These are phyloP conservation scores for Curvularia spicifera DNA, from an alignment of 2,329 filamentous ascomycete species.

Conservation along the genomic window DNA sequence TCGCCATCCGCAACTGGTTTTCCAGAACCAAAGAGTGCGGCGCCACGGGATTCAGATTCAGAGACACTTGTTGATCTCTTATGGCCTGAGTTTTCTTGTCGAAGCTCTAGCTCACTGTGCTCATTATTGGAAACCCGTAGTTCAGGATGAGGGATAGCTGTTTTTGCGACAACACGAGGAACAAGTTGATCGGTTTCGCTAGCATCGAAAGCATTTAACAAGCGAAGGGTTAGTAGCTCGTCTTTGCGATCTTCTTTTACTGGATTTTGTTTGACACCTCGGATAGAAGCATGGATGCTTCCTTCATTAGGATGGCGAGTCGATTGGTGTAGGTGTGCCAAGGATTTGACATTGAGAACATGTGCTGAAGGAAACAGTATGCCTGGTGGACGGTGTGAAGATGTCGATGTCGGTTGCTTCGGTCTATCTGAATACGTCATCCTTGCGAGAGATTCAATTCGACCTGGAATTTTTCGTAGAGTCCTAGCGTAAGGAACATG, in stretches of 20 bases:
- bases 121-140: slow-evolving; percentile 1
- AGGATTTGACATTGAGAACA: slow-evolving; percentile 12
- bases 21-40: slow-evolving; percentile 12
- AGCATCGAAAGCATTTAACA: neutral
- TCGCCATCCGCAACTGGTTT: slow-evolving; percentile 1
- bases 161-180: slow-evolving; percentile 18
- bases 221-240: neutral
- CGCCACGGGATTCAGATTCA: slow-evolving; percentile 8
- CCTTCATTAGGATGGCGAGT: neutral
- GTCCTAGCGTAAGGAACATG: slow-evolving; percentile 18
- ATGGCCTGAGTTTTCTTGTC: slow-evolving; percentile 9
- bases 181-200: neutral
- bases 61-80: slow-evolving; percentile 26
- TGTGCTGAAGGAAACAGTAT: slow-evolving; percentile 18
- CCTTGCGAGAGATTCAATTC: slow-evolving; percentile 13
- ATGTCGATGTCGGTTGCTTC: slow-evolving; percentile 23
- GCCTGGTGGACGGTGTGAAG: slow-evolving; percentile 20
- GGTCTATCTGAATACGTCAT: slow-evolving; percentile 8
- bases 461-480: slow-evolving; percentile 21
- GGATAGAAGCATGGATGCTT: neutral
- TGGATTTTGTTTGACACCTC: neutral
- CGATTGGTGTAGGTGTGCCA: neutral
- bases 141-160: slow-evolving; percentile 5
- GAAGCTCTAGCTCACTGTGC: neutral
- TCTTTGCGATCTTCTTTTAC: neutral